Evolutionary conservation across 352 stramenopile species (phyloP).

Genomic region (Elongisporangium anandrum): DNA sequence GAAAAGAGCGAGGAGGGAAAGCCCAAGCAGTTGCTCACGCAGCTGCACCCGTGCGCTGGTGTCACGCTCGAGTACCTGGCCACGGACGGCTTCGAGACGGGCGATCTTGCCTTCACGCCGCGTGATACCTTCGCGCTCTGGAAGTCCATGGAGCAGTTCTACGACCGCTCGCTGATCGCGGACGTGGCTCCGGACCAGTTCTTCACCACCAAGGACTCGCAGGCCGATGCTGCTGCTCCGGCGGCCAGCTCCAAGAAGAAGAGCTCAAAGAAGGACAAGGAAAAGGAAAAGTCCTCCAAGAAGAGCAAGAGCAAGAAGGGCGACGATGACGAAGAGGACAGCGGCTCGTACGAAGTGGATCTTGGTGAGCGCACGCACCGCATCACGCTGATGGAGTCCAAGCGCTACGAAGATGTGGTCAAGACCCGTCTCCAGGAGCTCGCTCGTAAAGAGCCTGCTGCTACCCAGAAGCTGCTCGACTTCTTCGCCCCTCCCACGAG

Average conservation of each 20-base stretch:
- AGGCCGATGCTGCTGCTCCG: slow-evolving; percentile 8
- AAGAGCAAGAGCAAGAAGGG: slow-evolving; percentile 66
- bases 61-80: slow-evolving; percentile 84
- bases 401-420: slow-evolving; percentile 96
- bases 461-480: slow-evolving; percentile 80
- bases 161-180: slow-evolving; percentile 72
- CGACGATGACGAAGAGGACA: slow-evolving; percentile 66
- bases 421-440: slow-evolving; percentile 91
- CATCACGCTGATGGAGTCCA: slow-evolving; percentile 97
- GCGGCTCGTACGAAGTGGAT: slow-evolving; percentile 54
- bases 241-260: slow-evolving; percentile 35
- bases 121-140: slow-evolving; percentile 96
- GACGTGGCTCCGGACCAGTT: slow-evolving; percentile 94
- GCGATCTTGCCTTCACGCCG: slow-evolving; percentile 94
- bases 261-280: slow-evolving; percentile 37
- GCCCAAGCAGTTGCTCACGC: slow-evolving; percentile 67
- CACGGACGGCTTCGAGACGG: slow-evolving; percentile 76
- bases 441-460: slow-evolving; percentile 85
- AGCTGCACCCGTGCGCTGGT: slow-evolving; percentile 77
- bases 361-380: slow-evolving; percentile 82
- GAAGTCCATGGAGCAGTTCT: slow-evolving; percentile 84
- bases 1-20: slow-evolving; percentile 29
- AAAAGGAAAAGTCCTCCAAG: slow-evolving; percentile 51
- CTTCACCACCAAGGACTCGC: slow-evolving; percentile 72
- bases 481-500: slow-evolving; percentile 68